Evolutionary conservation across 495 filamentous ascomycete species (phyloP), one percentile per base, ranked within the genome.

Genomic region (Aspergillus biplanus): DNA sequence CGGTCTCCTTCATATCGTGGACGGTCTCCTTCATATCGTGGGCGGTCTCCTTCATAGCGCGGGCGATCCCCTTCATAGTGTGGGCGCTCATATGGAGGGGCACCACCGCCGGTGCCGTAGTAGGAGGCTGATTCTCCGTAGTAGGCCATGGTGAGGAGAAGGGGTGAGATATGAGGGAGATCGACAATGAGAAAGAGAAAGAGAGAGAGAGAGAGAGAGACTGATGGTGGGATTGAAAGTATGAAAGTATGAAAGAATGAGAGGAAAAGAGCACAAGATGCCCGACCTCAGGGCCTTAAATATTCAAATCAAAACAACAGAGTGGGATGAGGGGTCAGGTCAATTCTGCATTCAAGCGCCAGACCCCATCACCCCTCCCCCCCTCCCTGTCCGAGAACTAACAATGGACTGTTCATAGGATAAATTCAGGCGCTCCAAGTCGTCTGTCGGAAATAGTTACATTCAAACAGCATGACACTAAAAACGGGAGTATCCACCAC

Each of bases 31-130:
- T 58, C 47, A 44, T 44, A 44, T 6, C 39, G 39, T 32, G 58
- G 35, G 34, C 33, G 56, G 63, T 64, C 67, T 69, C 49, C 53
- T 12, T 54, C 61, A 13, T 64, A 69, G 31, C 66, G 64, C 32
- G 65, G 63, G 13, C 55, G 61, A 5, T 70, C 62, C 21, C 56
- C 50, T 27, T 27, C 53, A 9, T 60, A 58, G 7, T 34, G 56
- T 1, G 60, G 61, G 11, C 56, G 52, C 15, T 68, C 61, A 35
- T 70, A 64, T 16, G 63, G 65, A 15, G 67, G 60, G 47, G 59
- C 47, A 13, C 27, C 52, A 31, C 56, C 56, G 27, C 56, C 62
- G 13, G 65, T 66, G 18, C 65, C 67, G 66, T 78, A 78, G 52
- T 57, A 60, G 62, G 58, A 39, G 11, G 53, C 37, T 33, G 60